Conservation (phyloP, 2,329 filamentous ascomycete species). For the Verticillium alfalfae region DNA sequence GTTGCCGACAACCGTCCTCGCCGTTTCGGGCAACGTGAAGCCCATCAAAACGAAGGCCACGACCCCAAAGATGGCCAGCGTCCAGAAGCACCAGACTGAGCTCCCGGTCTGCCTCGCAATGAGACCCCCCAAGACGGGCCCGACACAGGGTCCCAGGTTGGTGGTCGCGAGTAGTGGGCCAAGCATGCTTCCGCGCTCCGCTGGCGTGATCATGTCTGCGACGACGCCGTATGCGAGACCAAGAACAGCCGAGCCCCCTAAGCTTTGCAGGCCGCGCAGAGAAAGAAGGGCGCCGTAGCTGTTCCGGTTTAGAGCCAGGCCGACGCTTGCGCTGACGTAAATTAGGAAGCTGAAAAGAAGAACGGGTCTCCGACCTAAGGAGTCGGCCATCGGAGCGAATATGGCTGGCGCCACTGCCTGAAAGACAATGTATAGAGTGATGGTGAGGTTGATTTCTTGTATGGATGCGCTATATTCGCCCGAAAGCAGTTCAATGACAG, state of each 20-base stretch:
- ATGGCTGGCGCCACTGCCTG: not conserved
- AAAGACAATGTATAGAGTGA: not conserved
- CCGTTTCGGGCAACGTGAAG: constrained; percentile 40
- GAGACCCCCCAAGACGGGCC: not conserved
- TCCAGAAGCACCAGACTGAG: constrained; percentile 25
- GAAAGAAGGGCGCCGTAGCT: constrained; percentile 38
- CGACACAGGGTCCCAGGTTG: not conserved
- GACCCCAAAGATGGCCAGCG: constrained; percentile 36
- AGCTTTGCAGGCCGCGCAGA: constrained; percentile 43
- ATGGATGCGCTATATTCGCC: not conserved
- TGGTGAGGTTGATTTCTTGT: not conserved
- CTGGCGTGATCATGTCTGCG: not conserved
- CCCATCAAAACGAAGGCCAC: constrained; percentile 31
- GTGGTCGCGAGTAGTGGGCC: not conserved
- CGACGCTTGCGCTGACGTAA: constrained; percentile 39
- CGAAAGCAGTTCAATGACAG: not conserved
- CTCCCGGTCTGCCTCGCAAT: too few species aligned
- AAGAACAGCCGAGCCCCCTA: constrained; percentile 21
- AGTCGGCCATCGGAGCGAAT: not conserved
- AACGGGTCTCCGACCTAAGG: constrained; percentile 26
- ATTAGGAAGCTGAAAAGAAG: constrained; percentile 41
- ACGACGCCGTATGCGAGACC: not conserved
- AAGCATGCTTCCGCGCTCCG: not conserved
- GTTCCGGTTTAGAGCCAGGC: constrained; percentile 21
- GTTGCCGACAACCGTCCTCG: constrained; percentile 36